Evolutionary conservation across 768 basidiomycete genomes (phyloP).

Genomic region (Phanerochaete sordida): DNA sequence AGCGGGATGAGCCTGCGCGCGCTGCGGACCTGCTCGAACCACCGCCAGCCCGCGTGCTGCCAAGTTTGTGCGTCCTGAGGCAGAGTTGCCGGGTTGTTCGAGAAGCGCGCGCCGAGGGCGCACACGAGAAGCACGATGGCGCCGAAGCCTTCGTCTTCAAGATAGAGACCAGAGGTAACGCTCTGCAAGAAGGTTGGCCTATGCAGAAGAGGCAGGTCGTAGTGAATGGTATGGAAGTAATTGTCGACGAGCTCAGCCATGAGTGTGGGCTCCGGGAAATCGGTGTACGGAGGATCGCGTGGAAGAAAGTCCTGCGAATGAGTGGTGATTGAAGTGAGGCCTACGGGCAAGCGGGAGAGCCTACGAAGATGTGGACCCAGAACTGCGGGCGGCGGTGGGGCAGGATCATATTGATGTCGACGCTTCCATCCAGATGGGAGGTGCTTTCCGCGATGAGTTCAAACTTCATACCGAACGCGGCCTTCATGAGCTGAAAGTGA

Average conservation of each 20-base stretch:
- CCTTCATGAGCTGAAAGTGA: slow-evolving; percentile 35
- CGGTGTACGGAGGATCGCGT: neutral
- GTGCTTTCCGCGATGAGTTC: slow-evolving; percentile 32
- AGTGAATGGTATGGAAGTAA: slow-evolving; percentile 36
- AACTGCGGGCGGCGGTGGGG: too few relatives aligned
- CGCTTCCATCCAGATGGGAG: too few relatives aligned
- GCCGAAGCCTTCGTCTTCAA: slow-evolving; percentile 32
- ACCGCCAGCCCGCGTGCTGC: slow-evolving; percentile 32
- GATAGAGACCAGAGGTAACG: slow-evolving; percentile 28
- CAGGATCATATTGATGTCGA: too few relatives aligned
- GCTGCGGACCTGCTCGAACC: slow-evolving; percentile 50
- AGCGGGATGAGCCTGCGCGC: slow-evolving; percentile 46
- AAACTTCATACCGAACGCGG: slow-evolving; percentile 39
- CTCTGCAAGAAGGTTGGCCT: slow-evolving; percentile 24
- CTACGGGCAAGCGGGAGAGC: too few relatives aligned
- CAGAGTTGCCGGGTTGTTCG: slow-evolving; percentile 41
- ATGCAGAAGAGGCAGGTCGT: slow-evolving; percentile 38
- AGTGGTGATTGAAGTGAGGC: too few relatives aligned
- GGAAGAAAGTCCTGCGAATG: too few relatives aligned
- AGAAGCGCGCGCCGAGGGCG: slow-evolving; percentile 38
- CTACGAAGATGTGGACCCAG: too few relatives aligned
- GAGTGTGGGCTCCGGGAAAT: slow-evolving; percentile 26
- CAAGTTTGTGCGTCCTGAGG: slow-evolving; percentile 6
- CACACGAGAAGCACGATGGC: slow-evolving; percentile 37
- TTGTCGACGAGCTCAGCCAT: slow-evolving; percentile 34